phyloP scores from a whole-genome alignment of 345 rosid genomes.

The Acer yangbiense region DNA sequence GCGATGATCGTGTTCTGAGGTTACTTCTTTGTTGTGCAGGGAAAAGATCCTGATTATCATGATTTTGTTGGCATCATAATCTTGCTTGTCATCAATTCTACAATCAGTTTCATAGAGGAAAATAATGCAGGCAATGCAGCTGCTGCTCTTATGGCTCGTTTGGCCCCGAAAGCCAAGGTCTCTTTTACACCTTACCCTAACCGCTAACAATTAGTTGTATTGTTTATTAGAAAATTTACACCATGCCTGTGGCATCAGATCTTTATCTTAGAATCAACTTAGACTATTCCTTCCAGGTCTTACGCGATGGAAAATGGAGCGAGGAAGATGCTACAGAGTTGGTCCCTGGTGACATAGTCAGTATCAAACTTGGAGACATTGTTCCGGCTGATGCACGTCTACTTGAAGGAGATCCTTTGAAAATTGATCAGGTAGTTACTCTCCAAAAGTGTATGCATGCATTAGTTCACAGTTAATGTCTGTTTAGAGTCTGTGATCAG shows the following conservation, averaged over 20 bases:
- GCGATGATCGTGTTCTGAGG: not conserved
- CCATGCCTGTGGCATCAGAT: too few species aligned
- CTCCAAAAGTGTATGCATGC: not conserved
- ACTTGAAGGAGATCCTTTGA: slow-evolving; percentile 75
- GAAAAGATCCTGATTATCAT: slow-evolving; percentile 57
- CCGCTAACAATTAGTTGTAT: not conserved
- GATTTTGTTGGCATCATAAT: slow-evolving; percentile 52
- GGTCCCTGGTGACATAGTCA: slow-evolving; percentile 70
- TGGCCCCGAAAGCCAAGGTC: slow-evolving; percentile 74
- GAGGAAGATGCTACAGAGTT: slow-evolving; percentile 68
- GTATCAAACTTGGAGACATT: slow-evolving; percentile 55
- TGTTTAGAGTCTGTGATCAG: not conserved
- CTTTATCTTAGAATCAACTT: too few species aligned
- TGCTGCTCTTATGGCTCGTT: slow-evolving; percentile 70
- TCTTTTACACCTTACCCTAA: not conserved
- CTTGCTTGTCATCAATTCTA: slow-evolving; percentile 57
- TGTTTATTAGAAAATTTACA: not conserved
- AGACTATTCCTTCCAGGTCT: slow-evolving; percentile 27
- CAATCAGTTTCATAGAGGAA: slow-evolving; percentile 67
- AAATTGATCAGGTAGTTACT: slow-evolving; percentile 55
- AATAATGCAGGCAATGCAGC: slow-evolving; percentile 80
- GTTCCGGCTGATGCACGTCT: slow-evolving; percentile 79
- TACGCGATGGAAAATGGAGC: slow-evolving; percentile 62
- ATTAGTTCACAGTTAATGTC: not conserved
- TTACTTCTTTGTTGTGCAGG: slow-evolving; percentile 33